Conservation (phyloP, 768 basidiomycete genomes). For the Tremella mesenterica region DNA sequence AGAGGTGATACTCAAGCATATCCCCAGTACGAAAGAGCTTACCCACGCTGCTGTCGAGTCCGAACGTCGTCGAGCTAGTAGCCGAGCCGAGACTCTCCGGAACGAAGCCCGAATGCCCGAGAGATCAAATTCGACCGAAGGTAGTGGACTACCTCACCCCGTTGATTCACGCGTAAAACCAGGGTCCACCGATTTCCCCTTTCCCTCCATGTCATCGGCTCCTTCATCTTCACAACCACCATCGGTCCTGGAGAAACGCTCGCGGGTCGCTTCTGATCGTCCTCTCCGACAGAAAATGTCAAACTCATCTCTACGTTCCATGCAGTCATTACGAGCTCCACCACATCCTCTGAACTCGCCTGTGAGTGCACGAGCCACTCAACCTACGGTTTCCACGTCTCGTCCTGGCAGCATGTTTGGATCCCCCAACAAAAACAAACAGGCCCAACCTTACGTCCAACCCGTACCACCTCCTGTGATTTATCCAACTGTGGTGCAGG, state of each 20-base stretch:
- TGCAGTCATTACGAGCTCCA: conserved; percentile 36
- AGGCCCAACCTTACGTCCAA: conserved; percentile 23
- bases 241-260: not conserved
- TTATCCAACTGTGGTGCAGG: conserved; percentile 17
- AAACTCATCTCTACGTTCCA: conserved; percentile 34
- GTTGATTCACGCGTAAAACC: not conserved
- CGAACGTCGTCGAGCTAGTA: conserved; percentile 2
- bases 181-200: conserved; percentile 1
- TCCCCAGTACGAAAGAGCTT: conserved; percentile 9
- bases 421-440: conserved; percentile 17
- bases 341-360: conserved; percentile 40
- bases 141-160: not conserved
- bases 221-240: not conserved
- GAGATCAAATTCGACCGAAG: not conserved
- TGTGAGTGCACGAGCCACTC: conserved; percentile 21
- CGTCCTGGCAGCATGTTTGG: conserved; percentile 18
- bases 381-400: conserved; percentile 9
- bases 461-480: conserved; percentile 33
- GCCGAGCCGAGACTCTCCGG: conserved; percentile 6
- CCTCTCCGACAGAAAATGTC: conserved; percentile 27
- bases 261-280: not conserved
- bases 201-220: not conserved
- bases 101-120: not conserved
- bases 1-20: conserved; percentile 14
- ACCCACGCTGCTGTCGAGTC: conserved; percentile 4